Percentiles rank a stretch among this genome's conserved stretches.
Conservation (phyloP, 2,329 filamentous ascomycete species). For the Neonectria faginata region DNA sequence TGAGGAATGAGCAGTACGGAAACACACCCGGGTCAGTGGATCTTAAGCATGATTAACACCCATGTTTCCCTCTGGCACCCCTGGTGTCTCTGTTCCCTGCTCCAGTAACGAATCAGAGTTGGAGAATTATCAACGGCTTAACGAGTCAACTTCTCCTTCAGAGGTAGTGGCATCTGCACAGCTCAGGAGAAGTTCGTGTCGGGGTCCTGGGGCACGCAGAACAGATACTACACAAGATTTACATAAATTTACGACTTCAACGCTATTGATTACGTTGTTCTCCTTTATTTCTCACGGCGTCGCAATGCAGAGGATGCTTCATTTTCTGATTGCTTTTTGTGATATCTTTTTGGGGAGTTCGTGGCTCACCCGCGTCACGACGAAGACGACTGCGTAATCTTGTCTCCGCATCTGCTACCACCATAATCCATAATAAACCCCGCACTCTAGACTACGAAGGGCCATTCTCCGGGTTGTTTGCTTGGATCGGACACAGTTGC, state of each 20-base stretch:
- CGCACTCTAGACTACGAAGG: background rate
- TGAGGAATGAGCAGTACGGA: background rate
- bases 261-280: background rate
- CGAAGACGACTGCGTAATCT: background rate
- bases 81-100: background rate
- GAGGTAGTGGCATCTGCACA: background rate
- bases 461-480: background rate
- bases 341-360: background rate
- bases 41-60: slow-evolving; percentile 6
- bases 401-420: background rate
- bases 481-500: background rate
- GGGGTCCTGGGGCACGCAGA: background rate
- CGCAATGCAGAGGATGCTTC: background rate
- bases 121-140: background rate
- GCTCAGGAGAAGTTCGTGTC: background rate
- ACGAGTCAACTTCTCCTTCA: background rate
- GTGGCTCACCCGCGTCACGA: background rate
- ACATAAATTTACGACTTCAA: background rate
- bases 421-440: background rate
- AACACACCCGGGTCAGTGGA: background rate
- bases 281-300: background rate
- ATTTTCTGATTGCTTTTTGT: background rate
- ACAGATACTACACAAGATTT: background rate
- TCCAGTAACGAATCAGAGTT: background rate
- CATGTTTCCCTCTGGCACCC: background rate